These are phyloP conservation scores for Panicum hallii DNA, from an alignment of 202 grass and related monocot species.

Conservation along the genomic window DNA sequence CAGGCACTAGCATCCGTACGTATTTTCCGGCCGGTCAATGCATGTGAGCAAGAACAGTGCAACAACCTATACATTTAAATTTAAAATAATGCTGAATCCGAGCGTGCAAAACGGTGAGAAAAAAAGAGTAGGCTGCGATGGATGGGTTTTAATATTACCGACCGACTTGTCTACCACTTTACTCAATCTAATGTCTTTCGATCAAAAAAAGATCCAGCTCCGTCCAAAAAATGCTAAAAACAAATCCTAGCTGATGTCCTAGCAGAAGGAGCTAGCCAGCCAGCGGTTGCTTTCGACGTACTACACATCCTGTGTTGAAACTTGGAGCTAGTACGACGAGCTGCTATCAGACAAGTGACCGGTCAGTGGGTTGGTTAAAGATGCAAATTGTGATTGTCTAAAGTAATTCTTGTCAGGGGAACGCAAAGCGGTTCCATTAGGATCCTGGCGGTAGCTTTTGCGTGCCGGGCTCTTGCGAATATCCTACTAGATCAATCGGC, in stretches of 20 bases:
- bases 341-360: slow-evolving; percentile 1
- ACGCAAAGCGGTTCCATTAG: slow-evolving; percentile 51
- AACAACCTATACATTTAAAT: neutral
- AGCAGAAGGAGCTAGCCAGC: slow-evolving; percentile 22
- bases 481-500: slow-evolving; percentile 31
- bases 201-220: neutral
- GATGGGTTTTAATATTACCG: slow-evolving; percentile 24
- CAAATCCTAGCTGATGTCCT: neutral
- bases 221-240: slow-evolving; percentile 9
- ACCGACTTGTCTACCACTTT: slow-evolving; percentile 35
- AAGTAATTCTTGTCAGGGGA: slow-evolving; percentile 36
- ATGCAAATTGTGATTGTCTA: slow-evolving; percentile 37
- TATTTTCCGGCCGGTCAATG: slow-evolving; percentile 1
- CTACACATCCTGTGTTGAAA: slow-evolving; percentile 56
- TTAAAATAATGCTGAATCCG: neutral
- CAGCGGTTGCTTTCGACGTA: slow-evolving; percentile 46
- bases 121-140: neutral
- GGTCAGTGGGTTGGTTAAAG: slow-evolving; percentile 60
- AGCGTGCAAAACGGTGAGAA: slow-evolving; percentile 8
- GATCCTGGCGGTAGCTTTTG: slow-evolving; percentile 40
- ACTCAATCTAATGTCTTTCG: slow-evolving; percentile 3
- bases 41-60: neutral
- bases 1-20: neutral
- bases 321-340: slow-evolving; percentile 2
- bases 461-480: slow-evolving; percentile 23